Evolutionary conservation across 257 asterid genomes (phyloP).

Genomic region (Penstemon eatonii): DNA sequence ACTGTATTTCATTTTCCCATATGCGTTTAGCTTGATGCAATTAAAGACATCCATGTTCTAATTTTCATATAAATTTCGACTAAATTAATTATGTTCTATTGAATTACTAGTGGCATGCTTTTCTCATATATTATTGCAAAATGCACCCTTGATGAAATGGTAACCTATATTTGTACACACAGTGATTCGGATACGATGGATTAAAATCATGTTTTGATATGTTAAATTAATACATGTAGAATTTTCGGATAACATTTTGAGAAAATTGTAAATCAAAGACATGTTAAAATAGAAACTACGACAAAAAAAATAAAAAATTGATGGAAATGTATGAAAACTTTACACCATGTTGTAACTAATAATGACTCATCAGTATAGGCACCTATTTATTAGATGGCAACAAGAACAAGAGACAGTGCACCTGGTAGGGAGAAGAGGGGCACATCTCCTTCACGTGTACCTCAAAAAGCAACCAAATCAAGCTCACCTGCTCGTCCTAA

Average conservation of each 20-base stretch:
- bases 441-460: constrained; percentile 36
- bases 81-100: no score
- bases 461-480: constrained; percentile 34
- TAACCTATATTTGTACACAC: no score
- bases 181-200: no score
- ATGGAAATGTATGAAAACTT: no score
- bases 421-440: constrained; percentile 52
- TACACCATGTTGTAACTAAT: no score
- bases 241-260: neutral
- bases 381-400: constrained; percentile 48
- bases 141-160: no score
- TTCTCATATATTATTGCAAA: no score
- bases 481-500: constrained; percentile 21
- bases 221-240: no score
- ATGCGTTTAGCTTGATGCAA: neutral
- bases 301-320: no score
- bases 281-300: neutral
- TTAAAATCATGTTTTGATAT: no score
- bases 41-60: neutral
- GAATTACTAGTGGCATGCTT: no score
- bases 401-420: constrained; percentile 46
- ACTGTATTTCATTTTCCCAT: neutral
- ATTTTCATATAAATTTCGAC: neutral
- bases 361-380: constrained; percentile 28
- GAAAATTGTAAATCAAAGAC: neutral